Conservation (phyloP, 345 rosid genomes). For the Pseudoturritis turrita region DNA sequence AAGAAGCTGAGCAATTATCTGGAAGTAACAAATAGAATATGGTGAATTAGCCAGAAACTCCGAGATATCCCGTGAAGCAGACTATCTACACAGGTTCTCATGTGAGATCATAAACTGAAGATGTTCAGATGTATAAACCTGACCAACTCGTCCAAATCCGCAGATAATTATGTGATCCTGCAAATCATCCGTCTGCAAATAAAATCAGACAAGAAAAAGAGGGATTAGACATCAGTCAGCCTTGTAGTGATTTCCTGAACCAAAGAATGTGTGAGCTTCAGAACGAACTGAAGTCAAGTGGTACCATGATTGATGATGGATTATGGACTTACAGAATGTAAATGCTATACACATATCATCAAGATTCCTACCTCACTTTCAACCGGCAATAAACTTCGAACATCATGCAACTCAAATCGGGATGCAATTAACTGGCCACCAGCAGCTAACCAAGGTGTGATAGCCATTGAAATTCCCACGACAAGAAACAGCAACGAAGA, state of each 20-base stretch:
- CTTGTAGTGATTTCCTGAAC: conserved; percentile 1
- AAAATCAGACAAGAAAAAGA: conserved; percentile 21
- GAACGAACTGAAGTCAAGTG: background rate
- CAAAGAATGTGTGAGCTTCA: conserved; percentile 7
- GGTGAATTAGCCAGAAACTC: background rate
- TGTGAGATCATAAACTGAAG: conserved; percentile 3
- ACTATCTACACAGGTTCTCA: conserved; percentile 1
- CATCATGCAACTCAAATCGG: conserved; percentile 94
- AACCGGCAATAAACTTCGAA: conserved; percentile 86
- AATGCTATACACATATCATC: background rate
- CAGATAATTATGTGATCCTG: conserved; percentile 95
- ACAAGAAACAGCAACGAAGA: conserved; percentile 93
- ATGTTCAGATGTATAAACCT: conserved; percentile 47
- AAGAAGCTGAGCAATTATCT: conserved; percentile 99
- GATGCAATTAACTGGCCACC: conserved; percentile 98
- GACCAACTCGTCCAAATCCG: conserved; percentile 98
- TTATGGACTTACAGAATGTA: background rate
- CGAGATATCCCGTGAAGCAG: background rate
- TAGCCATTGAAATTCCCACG: conserved; percentile 97
- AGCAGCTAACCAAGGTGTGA: conserved; percentile 98
- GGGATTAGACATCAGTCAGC: conserved; percentile 2
- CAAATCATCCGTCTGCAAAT: conserved; percentile 91
- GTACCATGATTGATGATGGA: background rate
- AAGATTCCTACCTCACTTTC: conserved; percentile 82
- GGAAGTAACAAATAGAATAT: conserved; percentile 27